Conservation (phyloP, 2,329 filamentous ascomycete species). For the Colletotrichum tabaci region DNA sequence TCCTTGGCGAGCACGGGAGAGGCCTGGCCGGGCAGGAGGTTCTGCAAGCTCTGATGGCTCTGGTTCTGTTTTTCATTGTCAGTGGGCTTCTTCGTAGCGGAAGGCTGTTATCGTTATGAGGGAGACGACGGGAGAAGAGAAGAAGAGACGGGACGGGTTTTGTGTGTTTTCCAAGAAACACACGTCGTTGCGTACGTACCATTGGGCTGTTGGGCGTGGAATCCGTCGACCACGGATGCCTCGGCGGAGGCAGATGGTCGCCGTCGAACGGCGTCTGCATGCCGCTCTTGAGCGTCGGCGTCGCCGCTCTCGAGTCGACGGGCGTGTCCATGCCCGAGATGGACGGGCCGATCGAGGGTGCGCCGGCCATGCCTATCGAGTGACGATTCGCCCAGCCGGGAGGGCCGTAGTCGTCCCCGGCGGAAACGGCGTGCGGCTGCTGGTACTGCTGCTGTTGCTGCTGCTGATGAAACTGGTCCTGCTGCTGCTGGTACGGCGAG, state of each 20-base stretch:
- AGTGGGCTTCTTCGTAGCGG: background rate
- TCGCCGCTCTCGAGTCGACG: conserved; percentile 46
- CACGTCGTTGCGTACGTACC: conserved; percentile 38
- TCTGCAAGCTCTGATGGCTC: conserved; percentile 59
- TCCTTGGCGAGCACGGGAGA: conserved; percentile 51
- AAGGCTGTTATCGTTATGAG: too few relatives aligned
- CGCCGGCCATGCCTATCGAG: conserved; percentile 38
- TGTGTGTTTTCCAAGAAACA: too few relatives aligned
- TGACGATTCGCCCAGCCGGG: conserved; percentile 40
- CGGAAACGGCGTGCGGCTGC: conserved; percentile 17
- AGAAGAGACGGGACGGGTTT: too few relatives aligned
- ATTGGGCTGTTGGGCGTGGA: conserved; percentile 47
- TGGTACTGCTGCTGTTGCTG: conserved; percentile 18
- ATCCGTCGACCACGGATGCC: conserved; percentile 38
- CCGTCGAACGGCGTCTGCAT: conserved; percentile 47
- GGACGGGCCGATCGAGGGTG: conserved; percentile 36
- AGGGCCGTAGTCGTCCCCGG: conserved; percentile 40
- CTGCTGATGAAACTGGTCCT: conserved; percentile 26
- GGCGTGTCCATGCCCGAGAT: conserved; percentile 43
- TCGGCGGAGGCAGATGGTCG: conserved; percentile 39
- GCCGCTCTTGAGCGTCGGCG: conserved; percentile 50
- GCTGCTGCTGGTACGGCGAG: conserved; percentile 33
- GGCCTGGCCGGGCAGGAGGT: conserved; percentile 53
- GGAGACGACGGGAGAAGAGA: accelerated
- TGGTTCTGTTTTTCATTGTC: conserved; percentile 52